Evolutionary conservation across 176 grass and related monocot genomes (phyloP).

Genomic region (Pontederia paniculata): DNA sequence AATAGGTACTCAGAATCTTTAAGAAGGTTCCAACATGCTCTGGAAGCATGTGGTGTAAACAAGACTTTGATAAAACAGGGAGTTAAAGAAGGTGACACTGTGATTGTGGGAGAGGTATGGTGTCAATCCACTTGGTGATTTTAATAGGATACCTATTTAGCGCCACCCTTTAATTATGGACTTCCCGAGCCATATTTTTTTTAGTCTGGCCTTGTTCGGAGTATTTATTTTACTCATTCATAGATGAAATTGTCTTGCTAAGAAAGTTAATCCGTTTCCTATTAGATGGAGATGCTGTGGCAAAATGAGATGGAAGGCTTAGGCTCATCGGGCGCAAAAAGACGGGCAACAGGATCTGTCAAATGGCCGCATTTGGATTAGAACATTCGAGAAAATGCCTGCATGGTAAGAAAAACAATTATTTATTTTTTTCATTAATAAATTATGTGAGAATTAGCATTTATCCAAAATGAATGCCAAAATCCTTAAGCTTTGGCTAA

Average conservation of each 20-base stretch:
- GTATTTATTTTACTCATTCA: neutral
- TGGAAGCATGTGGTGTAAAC: conserved; percentile 86
- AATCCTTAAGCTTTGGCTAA: too few species aligned
- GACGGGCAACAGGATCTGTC: conserved; percentile 10
- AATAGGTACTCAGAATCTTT: conserved; percentile 79
- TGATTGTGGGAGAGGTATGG: conserved; percentile 67
- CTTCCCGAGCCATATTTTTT: neutral
- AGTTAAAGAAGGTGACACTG: conserved; percentile 84
- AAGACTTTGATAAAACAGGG: conserved; percentile 61
- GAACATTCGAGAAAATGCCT: neutral
- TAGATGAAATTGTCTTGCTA: neutral
- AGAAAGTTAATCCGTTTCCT: neutral
- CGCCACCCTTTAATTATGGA: too few species aligned
- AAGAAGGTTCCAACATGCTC: conserved; percentile 71
- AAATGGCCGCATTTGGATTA: conserved; percentile 20
- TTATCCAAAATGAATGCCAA: too few species aligned
- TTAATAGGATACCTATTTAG: neutral
- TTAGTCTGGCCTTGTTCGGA: neutral
- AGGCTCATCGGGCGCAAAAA: conserved; percentile 15
- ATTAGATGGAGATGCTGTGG: conserved; percentile 52
- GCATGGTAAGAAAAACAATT: too few species aligned
- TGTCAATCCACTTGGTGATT: neutral
- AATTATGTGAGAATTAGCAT: too few species aligned
- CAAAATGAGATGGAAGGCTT: conserved; percentile 28
- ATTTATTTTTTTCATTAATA: too few species aligned